Evolutionary conservation across 2,329 filamentous ascomycete species (phyloP).

Genomic region (Chaetomium sp.): DNA sequence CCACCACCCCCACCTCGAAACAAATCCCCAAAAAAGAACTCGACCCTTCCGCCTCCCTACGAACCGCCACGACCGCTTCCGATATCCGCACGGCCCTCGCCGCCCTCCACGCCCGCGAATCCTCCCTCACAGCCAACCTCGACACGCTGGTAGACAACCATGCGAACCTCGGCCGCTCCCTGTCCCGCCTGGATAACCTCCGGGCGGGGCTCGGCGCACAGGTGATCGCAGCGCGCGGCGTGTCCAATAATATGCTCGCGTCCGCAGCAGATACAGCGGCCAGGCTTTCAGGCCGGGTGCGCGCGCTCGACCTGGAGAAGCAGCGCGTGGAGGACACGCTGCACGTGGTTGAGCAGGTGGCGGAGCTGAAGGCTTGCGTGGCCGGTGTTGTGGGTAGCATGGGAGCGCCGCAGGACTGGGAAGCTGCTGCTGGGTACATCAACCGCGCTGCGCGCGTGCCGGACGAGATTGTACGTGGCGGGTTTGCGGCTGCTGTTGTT

Average conservation of each 20-base stretch:
- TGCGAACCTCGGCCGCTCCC: slow-evolving; percentile 76
- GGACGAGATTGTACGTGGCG: slow-evolving; percentile 68
- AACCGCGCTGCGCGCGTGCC: slow-evolving; percentile 77
- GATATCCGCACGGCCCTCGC: slow-evolving; percentile 75
- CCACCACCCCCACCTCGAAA: slow-evolving; percentile 11
- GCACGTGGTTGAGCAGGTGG: slow-evolving; percentile 88
- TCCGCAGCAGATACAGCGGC: slow-evolving; percentile 78
- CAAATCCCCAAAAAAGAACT: slow-evolving; percentile 6
- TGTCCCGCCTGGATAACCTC: slow-evolving; percentile 80
- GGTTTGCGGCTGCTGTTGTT: slow-evolving; percentile 86
- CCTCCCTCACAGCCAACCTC: slow-evolving; percentile 65
- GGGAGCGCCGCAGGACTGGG: slow-evolving; percentile 98
- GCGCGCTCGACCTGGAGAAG: slow-evolving; percentile 84
- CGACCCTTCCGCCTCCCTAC: slow-evolving; percentile 40
- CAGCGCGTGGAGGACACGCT: slow-evolving; percentile 84
- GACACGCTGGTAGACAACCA: slow-evolving; percentile 75
- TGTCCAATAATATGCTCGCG: slow-evolving; percentile 87
- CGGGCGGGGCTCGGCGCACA: slow-evolving; percentile 85
- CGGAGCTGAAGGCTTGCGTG: slow-evolving; percentile 93
- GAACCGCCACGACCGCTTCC: slow-evolving; percentile 65
- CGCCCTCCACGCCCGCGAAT: slow-evolving; percentile 69
- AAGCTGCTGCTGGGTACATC: slow-evolving; percentile 87
- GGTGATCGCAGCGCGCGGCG: slow-evolving; percentile 70
- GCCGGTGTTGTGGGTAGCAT: slow-evolving; percentile 91
- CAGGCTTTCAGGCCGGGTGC: slow-evolving; percentile 79